phyloP scores from a whole-genome alignment of 2,329 filamentous ascomycete species.

The Exophiala alcalophila region DNA sequence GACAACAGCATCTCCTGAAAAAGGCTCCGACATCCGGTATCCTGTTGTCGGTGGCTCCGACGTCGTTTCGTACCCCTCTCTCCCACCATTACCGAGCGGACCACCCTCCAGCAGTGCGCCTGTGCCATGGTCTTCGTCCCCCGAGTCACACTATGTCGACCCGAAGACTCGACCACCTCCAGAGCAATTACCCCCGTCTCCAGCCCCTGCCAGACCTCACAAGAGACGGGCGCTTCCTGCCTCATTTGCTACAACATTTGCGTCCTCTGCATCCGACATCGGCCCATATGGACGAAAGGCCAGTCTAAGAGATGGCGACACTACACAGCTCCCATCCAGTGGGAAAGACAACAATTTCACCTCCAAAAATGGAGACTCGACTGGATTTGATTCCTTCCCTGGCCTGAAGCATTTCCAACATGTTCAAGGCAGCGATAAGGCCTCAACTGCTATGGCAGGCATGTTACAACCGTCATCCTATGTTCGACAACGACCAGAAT shows the following conservation, averaged over 20 bases:
- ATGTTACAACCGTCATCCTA: conserved; percentile 21
- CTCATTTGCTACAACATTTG: conserved; percentile 47
- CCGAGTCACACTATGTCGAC: conserved; percentile 40
- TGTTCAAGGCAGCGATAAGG: conserved; percentile 7
- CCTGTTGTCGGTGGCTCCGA: conserved; percentile 17
- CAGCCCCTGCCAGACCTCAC: conserved; percentile 37
- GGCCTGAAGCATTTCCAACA: conserved; percentile 5
- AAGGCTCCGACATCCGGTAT: conserved; percentile 37
- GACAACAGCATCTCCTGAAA: conserved; percentile 60
- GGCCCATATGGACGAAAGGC: background rate
- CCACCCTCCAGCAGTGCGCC: conserved; percentile 53
- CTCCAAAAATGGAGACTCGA: background rate
- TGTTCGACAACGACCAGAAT: conserved; percentile 12
- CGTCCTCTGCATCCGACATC: conserved; percentile 21
- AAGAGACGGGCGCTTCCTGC: conserved; percentile 65
- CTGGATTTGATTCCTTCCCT: conserved; percentile 10
- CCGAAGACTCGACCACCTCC: conserved; percentile 6
- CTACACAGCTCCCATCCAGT: too few species aligned
- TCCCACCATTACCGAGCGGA: conserved; percentile 30
- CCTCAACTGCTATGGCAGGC: conserved; percentile 16
- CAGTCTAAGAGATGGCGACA: too few species aligned
- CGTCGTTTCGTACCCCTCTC: conserved; percentile 37
- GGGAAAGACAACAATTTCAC: too few species aligned
- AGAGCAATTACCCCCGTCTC: conserved; percentile 26
- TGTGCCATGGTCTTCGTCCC: conserved; percentile 68